phyloP scores from a whole-genome alignment of 768 basidiomycete species.

The Ephemerocybe angulata region DNA sequence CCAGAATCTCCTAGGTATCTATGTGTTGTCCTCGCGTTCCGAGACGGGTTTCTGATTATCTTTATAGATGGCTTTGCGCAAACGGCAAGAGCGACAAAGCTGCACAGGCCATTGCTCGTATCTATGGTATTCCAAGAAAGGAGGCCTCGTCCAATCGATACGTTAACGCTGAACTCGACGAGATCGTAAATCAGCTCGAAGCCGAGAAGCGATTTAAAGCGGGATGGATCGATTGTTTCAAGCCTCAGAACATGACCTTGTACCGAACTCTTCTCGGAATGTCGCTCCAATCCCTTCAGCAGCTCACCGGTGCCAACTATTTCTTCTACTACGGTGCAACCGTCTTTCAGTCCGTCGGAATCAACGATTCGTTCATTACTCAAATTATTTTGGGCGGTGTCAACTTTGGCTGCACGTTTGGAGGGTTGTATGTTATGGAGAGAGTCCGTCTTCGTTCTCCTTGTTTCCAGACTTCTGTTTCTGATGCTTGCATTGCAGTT shows the following conservation, averaged over 20 bases:
- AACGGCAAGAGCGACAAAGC: slow-evolving; percentile 48
- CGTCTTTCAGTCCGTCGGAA: slow-evolving; percentile 63
- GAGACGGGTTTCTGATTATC: slow-evolving; percentile 1
- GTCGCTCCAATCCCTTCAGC: slow-evolving; percentile 66
- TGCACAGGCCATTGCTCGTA: slow-evolving; percentile 41
- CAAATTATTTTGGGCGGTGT: slow-evolving; percentile 76
- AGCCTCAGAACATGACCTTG: slow-evolving; percentile 47
- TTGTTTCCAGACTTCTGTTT: not conserved
- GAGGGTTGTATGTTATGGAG: slow-evolving; percentile 72
- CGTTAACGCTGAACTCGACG: slow-evolving; percentile 47
- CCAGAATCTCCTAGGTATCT: slow-evolving; percentile 57
- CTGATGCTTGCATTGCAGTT: slow-evolving; percentile 34
- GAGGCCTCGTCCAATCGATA: slow-evolving; percentile 39
- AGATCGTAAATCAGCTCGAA: slow-evolving; percentile 51
- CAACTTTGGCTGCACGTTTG: slow-evolving; percentile 70
- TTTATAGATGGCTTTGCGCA: slow-evolving; percentile 51
- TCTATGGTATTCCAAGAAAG: slow-evolving; percentile 42
- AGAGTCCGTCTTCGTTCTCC: slow-evolving; percentile 31
- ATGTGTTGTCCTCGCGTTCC: not conserved
- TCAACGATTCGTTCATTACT: slow-evolving; percentile 61
- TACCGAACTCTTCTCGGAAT: slow-evolving; percentile 66
- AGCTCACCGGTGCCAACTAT: slow-evolving; percentile 69
- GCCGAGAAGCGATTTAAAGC: slow-evolving; percentile 42
- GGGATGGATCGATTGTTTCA: slow-evolving; percentile 72
- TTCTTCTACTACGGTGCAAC: slow-evolving; percentile 70